A percentile compares a stretch with the other conserved stretches of the same genome.
Conservation (phyloP, 192 early-diverging fungal species). For the Podila clonocystis region DNA sequence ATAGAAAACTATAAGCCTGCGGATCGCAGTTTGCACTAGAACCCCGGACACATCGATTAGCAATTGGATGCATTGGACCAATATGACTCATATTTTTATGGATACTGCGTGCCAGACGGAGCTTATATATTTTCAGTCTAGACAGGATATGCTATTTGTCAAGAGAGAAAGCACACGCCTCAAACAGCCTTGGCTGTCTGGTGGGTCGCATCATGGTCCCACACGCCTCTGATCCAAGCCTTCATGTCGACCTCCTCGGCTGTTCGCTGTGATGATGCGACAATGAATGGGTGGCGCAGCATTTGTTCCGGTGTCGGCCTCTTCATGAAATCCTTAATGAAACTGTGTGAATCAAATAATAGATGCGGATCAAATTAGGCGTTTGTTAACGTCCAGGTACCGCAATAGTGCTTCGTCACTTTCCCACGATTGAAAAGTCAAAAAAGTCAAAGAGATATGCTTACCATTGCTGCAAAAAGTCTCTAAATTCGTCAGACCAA, state of each 20-base stretch:
- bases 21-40: not conserved
- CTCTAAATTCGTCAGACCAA: constrained; percentile 68
- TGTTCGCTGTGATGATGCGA: constrained; percentile 56
- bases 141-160: not conserved
- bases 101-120: not conserved
- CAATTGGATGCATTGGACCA: not conserved
- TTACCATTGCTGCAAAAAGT: constrained; percentile 81
- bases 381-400: not conserved
- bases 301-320: constrained; percentile 78
- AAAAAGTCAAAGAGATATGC: not conserved
- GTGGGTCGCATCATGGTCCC: constrained; percentile 49
- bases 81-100: constrained; percentile 13
- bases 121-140: not conserved
- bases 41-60: not conserved
- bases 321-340: constrained; percentile 77
- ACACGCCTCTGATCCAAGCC: constrained; percentile 77
- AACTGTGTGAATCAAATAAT: constrained; percentile 47
- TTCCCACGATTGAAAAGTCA: not conserved
- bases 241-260: constrained; percentile 70
- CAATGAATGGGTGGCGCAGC: constrained; percentile 76
- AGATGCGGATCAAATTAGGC: constrained; percentile 13
- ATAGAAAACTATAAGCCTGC: not conserved
- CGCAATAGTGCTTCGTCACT: not conserved
- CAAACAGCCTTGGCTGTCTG: not conserved
- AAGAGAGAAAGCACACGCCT: not conserved